Conservation (phyloP, 352 stramenopile genomes). For the Pythium grandisporangium region DNA sequence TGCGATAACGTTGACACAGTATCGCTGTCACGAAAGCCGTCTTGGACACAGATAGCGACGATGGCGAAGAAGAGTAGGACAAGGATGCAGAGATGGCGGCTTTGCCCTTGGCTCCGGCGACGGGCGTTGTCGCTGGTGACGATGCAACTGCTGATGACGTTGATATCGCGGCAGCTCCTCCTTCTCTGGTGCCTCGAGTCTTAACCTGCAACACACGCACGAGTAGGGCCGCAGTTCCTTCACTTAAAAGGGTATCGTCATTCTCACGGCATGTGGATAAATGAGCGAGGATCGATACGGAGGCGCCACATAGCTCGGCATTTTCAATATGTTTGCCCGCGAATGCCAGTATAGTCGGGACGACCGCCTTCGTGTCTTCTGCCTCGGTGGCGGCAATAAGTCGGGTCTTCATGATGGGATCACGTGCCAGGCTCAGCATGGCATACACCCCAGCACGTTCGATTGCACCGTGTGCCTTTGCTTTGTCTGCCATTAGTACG, state of each 20-base stretch:
- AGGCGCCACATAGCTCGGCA: slow-evolving; percentile 54
- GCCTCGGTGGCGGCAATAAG: slow-evolving; percentile 23
- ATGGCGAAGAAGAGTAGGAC: too few relatives aligned
- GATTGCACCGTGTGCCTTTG: too few relatives aligned
- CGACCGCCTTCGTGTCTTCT: slow-evolving; percentile 29
- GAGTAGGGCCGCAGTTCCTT: slow-evolving; percentile 45
- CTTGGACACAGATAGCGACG: too few relatives aligned
- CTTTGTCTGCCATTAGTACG: too few relatives aligned
- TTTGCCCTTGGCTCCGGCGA: too few relatives aligned
- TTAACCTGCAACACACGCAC: slow-evolving; percentile 45
- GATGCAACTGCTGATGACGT: too few relatives aligned
- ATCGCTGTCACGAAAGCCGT: too few relatives aligned
- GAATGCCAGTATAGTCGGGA: slow-evolving; percentile 57
- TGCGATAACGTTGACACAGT: slow-evolving; percentile 29
- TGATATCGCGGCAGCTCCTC: too few relatives aligned
- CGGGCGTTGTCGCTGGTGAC: too few relatives aligned
- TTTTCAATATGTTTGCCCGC: slow-evolving; percentile 44
- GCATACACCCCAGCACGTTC: slow-evolving; percentile 70
- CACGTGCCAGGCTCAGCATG: slow-evolving; percentile 65
- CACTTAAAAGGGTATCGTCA: slow-evolving; percentile 50
- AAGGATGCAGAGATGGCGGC: too few relatives aligned
- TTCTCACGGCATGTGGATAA: slow-evolving; percentile 59
- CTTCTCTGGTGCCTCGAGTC: too few relatives aligned
- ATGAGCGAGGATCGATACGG: slow-evolving; percentile 62
- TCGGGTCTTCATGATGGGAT: slow-evolving; percentile 60